Evolutionary conservation across 208 protist genomes (phyloP), one percentile per base, ranked within the genome.

Genomic region (Kentomonas sorsogonicus): DNA sequence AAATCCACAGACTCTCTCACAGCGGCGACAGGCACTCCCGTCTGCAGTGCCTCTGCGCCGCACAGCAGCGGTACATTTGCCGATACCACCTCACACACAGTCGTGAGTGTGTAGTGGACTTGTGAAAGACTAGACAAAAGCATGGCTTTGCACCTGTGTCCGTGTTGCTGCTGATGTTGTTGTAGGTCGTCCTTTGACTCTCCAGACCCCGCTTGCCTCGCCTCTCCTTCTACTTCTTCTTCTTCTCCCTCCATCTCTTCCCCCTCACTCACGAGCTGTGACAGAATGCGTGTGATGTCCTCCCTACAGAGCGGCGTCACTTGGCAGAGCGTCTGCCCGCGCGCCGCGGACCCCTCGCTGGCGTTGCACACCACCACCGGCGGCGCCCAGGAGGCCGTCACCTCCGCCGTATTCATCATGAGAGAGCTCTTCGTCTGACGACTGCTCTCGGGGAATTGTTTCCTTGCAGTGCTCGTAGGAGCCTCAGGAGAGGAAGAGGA

Each of bases 21-120:
- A 47, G 60, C 65, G 5, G 56, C 46, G 34, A 83, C 20, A 27
- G 72, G 74, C n/a, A 79, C 53, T 5, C 77, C 77, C 1, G 69
- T 77, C 25, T 71, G 54, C 16, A 84, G 50, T 0, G 77, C 51
- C 55, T 79, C 77, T 6, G 72, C 55, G 1, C 56, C 66, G 15
- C 65, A 68, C 9, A 84, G 66, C 7, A 69, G 18, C 9, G 39
- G 26, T 0, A 18, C 33, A 22, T 84, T 59, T 20, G 41, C 34
- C 16, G 7, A 1, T 11, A 77, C 22, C 0, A 66, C 40, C 10
- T 69, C 34, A 3, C 9, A 7, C 1, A 83, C 7, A 11, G 30
- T n/a, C 11, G 3, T 0, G 6, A 78, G 31, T 4, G 29, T 39
- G n/a, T 27, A 30, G 13, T 53, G 23, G 2, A 56, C 52, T n/a